Base-by-base conservation (phyloP, 2,329 filamentous ascomycete genomes). In the Spiromastix sp. region DNA sequence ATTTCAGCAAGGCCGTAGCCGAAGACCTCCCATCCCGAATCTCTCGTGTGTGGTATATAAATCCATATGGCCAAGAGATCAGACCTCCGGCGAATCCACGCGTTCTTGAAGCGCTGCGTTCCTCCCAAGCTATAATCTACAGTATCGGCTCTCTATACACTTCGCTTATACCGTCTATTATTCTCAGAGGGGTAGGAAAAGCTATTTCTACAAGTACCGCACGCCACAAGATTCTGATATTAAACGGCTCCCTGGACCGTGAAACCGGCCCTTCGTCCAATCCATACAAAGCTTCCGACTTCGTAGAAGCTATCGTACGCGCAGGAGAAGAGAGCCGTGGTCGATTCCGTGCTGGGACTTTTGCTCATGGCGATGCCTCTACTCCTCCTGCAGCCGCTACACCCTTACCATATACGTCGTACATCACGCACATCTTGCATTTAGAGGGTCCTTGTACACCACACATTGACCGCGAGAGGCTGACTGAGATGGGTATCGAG, bases 51-150 rank as follows among this genome's bases (percentile, higher is more conserved):
- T 96, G 86, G 85, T 96, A 96, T 64, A 96, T 96, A 63, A 96
- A 95, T 52, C 89, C 89, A 0, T 96, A 95, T 56, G 89, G 89
- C n/a, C 85, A 95, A 54, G 87, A 95, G 59, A 95, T 96, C 46
- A 76, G 79, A 12, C 83, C 87, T 0, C 72, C 79, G 0, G 82
- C 85, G 2, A 96, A 94, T 50, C 79, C 85, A 0, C 78, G 85
- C 33, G 85, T 89, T 0, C 49, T 93, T 0, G 71, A 76, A 5
- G 76, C 85, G 0, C 57, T 96, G 1, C 63, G 65, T 11, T 61
- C 64, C 2, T 72, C 82, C 0, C 71, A 76, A 37, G 79, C 77
- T 1, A 69, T 95, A 6, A 74, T 96, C 30, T 96, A 94, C 62
- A 87, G 82, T 56, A 93, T 96, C 40, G 91, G 91, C n/a, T 87